Evolutionary conservation across 2,329 filamentous ascomycete species (phyloP).

Genomic region (Colletotrichum simmondsii): DNA sequence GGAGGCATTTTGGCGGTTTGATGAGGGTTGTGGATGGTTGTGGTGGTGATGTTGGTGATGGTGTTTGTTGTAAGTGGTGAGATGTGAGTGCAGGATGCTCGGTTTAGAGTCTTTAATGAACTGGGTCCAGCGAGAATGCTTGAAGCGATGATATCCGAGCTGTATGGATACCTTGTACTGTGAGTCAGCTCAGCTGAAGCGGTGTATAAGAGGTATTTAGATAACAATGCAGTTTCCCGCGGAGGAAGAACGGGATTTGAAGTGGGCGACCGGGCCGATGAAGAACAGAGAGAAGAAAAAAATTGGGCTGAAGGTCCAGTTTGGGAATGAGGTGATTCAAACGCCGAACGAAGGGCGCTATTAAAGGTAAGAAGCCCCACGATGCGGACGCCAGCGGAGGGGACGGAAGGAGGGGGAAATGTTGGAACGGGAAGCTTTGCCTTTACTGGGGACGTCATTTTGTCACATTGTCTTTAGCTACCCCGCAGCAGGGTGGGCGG

Average conservation of each 20-base stretch:
- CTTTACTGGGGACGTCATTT: slow-evolving; percentile 6
- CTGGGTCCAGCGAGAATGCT: not conserved
- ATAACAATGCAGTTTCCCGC: not conserved
- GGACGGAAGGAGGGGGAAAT: not conserved
- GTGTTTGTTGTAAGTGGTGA: not conserved
- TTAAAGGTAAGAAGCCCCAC: no score
- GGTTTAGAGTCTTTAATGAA: not conserved
- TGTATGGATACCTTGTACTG: not conserved
- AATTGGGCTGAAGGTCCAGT: not conserved
- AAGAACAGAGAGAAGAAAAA: not conserved
- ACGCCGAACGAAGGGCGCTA: not conserved
- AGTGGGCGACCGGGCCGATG: not conserved
- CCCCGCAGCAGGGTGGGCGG: not conserved
- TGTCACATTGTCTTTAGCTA: not conserved
- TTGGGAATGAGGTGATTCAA: slow-evolving; percentile 11
- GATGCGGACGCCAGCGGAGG: not conserved
- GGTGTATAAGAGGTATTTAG: not conserved
- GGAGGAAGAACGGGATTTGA: slow-evolving; percentile 8
- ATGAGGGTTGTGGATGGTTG: no score
- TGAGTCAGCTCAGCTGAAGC: not conserved
- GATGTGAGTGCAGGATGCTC: not conserved
- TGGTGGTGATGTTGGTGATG: not conserved
- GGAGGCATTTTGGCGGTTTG: slow-evolving; percentile 22
- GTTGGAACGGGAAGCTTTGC: not conserved
- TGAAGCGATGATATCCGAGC: not conserved